Base-by-base conservation (phyloP, 2,329 filamentous ascomycete genomes). In the Hypoxylon sp. region DNA sequence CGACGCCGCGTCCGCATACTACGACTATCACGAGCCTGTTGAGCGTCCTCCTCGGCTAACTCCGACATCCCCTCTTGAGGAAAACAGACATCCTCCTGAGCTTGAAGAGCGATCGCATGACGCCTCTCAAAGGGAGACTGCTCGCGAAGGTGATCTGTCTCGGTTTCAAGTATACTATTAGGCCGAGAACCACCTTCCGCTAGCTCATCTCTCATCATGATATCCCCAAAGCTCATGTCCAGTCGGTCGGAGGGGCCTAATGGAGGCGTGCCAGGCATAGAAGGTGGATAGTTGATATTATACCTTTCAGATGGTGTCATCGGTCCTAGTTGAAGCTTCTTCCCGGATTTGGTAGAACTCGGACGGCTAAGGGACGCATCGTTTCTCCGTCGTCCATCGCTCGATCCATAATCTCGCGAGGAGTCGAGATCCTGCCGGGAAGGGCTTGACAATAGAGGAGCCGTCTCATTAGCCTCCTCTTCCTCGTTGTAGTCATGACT, bases 61-160 rank as follows among this genome's bases (percentile, higher is more conserved):
- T 97, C 94, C 0, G 93, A 96, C 80, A 94, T 86, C 4, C 85
- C 90, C 60, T 92, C 91, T 5, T 90, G 89, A 0, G 94, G 95
- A 75, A 97, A 98, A 82, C 96, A 98, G 0, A 98, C 94, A 80
- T 98, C 96, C 71, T 92, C 92, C 74, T 96, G 90, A 0, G 90
- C 92, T 10, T 90, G 85, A 11, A 91, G 79, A 11, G 86, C 85
- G 71, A 90, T 85, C 4, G 87, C 90, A 63, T 86, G 85, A 39
- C 91, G 85, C 53, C 85, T 80, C 17, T 83, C 76, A 79, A 84
- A 69, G 74, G 73, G 63, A 2, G 78, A 73, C 66, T 77, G 69
- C 75, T 79, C 74, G 74, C 66, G 82, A 74, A 74, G 66, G 3
- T 72, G 69, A 19, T 79, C 78, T 42, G 64, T 50, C 9, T 72